phyloP scores from a whole-genome alignment of 1,284 basidiomycete genomes.

The Leccinum laetum region DNA sequence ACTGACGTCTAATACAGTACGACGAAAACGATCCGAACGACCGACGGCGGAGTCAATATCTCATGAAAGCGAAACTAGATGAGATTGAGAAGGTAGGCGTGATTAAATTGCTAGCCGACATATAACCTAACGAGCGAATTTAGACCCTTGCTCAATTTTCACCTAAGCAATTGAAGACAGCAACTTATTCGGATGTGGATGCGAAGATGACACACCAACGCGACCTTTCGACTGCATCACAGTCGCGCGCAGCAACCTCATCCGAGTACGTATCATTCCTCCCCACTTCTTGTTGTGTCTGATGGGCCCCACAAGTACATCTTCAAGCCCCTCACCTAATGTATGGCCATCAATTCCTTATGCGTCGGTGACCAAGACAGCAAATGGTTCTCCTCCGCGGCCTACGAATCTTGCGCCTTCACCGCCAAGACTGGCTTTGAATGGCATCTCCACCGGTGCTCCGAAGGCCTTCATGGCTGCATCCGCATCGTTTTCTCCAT shows the following conservation, averaged over 20 bases:
- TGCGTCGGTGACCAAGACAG: constrained; percentile 17
- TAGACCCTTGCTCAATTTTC: constrained; percentile 72
- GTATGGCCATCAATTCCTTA: constrained; percentile 53
- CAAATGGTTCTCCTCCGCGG: constrained; percentile 17
- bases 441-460: constrained; percentile 62
- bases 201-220: constrained; percentile 17
- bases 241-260: constrained; percentile 7
- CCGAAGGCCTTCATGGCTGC: constrained; percentile 45
- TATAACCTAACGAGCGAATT: constrained; percentile 7
- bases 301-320: constrained; percentile 11
- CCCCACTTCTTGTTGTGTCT: constrained; percentile 11
- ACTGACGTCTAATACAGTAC: constrained; percentile 41
- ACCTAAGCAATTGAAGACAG: constrained; percentile 54
- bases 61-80: constrained; percentile 70
- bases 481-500: constrained; percentile 24
- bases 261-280: constrained; percentile 22
- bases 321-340: constrained; percentile 21
- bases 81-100: constrained; percentile 67
- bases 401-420: constrained; percentile 35
- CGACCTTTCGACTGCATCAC: constrained; percentile 26
- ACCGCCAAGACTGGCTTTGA: constrained; percentile 63
- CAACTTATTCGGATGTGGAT: constrained; percentile 43
- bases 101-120: constrained; percentile 3
- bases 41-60: constrained; percentile 65
- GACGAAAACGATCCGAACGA: constrained; percentile 71